phyloP scores from a whole-genome alignment of 2,329 filamentous ascomycete species.

The Penicillium occitanis region DNA sequence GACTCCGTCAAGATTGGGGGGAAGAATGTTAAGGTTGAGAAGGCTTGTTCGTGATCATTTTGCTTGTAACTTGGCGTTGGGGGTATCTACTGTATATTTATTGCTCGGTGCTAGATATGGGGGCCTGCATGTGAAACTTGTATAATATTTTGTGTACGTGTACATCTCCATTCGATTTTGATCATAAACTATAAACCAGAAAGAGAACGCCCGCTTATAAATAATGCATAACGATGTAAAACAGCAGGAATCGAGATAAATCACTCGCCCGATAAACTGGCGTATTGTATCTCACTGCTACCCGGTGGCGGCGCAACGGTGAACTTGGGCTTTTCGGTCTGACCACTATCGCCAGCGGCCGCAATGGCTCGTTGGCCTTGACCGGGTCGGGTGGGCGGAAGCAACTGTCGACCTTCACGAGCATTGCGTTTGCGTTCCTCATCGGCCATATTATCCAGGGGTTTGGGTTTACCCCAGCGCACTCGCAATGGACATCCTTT shows the following conservation, averaged over 20 bases:
- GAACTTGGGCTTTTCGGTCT: slow-evolving; percentile 40
- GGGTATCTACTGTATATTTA: background rate
- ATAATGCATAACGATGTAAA: slow-evolving; percentile 15
- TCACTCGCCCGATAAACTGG: slow-evolving; percentile 80
- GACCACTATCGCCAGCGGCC: slow-evolving; percentile 44
- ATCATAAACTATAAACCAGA: slow-evolving; percentile 9
- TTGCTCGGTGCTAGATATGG: no score
- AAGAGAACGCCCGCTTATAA: slow-evolving; percentile 20
- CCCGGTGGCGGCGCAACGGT: slow-evolving; percentile 77
- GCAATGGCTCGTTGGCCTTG: slow-evolving; percentile 35
- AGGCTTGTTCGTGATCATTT: slow-evolving; percentile 39
- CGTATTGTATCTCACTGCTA: slow-evolving; percentile 74
- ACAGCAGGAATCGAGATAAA: slow-evolving; percentile 16
- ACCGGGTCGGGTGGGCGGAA: slow-evolving; percentile 48
- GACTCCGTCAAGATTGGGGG: slow-evolving; percentile 72
- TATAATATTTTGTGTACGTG: slow-evolving; percentile 9
- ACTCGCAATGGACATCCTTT: slow-evolving; percentile 86
- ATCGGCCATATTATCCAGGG: slow-evolving; percentile 85
- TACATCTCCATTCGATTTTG: slow-evolving; percentile 15
- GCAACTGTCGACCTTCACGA: slow-evolving; percentile 68
- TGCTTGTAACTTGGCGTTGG: background rate
- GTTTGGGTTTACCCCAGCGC: slow-evolving; percentile 89
- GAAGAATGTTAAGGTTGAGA: slow-evolving; percentile 42
- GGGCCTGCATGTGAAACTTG: slow-evolving; percentile 2
- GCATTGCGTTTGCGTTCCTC: slow-evolving; percentile 81